Evolutionary conservation across 2,329 filamentous ascomycete species (phyloP), one percentile per base, ranked within the genome.

Genomic region (Chaetomium strumarium): DNA sequence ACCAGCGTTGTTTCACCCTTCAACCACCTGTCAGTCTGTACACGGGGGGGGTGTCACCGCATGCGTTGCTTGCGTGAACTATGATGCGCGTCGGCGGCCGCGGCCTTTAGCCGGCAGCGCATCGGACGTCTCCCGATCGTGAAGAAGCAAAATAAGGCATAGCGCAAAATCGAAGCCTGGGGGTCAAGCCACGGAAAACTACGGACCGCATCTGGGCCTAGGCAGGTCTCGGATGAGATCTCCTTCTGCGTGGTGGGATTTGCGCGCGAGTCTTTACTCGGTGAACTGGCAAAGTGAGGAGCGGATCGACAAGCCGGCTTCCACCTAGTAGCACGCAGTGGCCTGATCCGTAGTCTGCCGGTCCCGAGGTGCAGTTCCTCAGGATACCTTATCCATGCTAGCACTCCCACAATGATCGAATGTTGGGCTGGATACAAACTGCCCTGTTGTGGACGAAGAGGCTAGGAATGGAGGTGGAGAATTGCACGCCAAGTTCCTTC

Each of bases 1-100:
- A 47, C 52, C 51, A 56, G 43, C 38, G 42, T 46, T 56, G 60
- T 60, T 60, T 58, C 58, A 62, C 58, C 56, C 45, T 55, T 55
- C 37, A 51, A 48, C 49, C 37, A 49, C 52, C 50, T 56, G 51
- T 55, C 57, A 58, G 49, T 37, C 45, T 41, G 44, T 19, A 34
- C 43, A 43, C 30, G 40, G 49, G 48, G 42, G 14, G 39, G 42
- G 37, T 24, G 9, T 34, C 48, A 42, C 45, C 34, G 36, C 52
- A 33, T 44, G 43, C 44, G 38, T 52, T 58, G 55, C 55, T 55
- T 55, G 53, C 7, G 34, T 8, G n/a, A 54, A 50, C 56, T 40
- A 38, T 43, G 33, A 24, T 39, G 14, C n/a, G 6, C 37, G 34
- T 14, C 39, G 43, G 33, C 46, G 38, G 33, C 34, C 20, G 33